These are phyloP conservation scores for Trichoderma koningii DNA, from an alignment of 2,329 filamentous ascomycete species.

Conservation along the genomic window DNA sequence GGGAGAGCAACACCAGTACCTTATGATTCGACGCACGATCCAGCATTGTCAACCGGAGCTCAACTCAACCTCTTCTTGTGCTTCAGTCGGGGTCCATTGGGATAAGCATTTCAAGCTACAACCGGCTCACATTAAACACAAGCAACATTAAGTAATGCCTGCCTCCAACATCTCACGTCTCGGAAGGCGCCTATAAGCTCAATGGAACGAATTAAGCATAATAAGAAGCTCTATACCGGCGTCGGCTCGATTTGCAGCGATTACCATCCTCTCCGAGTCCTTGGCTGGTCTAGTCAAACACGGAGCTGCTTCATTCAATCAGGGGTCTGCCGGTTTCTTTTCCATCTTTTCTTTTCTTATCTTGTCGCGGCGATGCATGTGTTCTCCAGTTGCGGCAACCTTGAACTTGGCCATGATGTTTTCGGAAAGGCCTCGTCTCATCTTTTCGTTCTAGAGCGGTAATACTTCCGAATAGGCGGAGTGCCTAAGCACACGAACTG, in stretches of 20 bases:
- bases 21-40: conserved; percentile 1
- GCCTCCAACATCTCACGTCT: conserved; percentile 16
- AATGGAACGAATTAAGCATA: conserved; percentile 15
- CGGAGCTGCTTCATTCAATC: background rate
- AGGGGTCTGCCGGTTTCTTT: background rate
- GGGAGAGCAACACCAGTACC: too few species aligned
- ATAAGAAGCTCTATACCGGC: conserved; percentile 15
- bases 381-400: background rate
- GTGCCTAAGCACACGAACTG: too few species aligned
- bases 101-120: background rate
- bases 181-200: background rate
- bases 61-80: too few species aligned
- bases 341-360: background rate
- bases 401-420: background rate
- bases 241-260: background rate
- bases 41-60: background rate
- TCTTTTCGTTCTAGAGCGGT: background rate
- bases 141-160: background rate
- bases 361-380: background rate
- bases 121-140: too few species aligned
- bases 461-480: too few species aligned
- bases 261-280: background rate
- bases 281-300: background rate
- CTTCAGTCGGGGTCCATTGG: background rate
- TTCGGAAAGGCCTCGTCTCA: background rate